phyloP scores from a whole-genome alignment of 495 filamentous ascomycete species.

The Glarea lozoyensis region DNA sequence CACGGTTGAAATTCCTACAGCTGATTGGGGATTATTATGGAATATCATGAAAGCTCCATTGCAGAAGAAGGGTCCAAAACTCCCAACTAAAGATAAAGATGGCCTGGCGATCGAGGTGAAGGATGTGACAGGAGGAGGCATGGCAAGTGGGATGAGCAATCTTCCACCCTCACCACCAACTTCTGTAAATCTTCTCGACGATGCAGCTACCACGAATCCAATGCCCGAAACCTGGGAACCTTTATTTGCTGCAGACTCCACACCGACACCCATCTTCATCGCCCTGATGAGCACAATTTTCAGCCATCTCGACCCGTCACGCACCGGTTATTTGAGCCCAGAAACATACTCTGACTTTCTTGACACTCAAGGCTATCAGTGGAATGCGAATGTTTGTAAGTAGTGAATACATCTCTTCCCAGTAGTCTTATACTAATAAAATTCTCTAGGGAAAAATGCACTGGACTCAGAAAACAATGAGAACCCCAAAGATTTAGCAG shows the following conservation, averaged over 20 bases:
- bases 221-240: slow-evolving; percentile 4
- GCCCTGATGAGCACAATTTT: slow-evolving; percentile 12
- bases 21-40: slow-evolving; percentile 10
- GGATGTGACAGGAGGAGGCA: not conserved
- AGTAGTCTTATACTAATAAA: not conserved
- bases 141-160: not conserved
- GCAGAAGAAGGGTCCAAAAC: slow-evolving; percentile 7
- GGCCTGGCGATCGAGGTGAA: not conserved
- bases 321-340: slow-evolving; percentile 6
- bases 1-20: slow-evolving; percentile 6
- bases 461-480: not conserved
- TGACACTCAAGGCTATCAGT: slow-evolving; percentile 7
- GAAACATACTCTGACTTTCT: slow-evolving; percentile 9
- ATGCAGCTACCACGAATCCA: slow-evolving; percentile 3
- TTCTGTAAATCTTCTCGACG: slow-evolving; percentile 3
- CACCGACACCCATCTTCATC: slow-evolving; percentile 8
- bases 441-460: slow-evolving; percentile 6
- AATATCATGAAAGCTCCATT: slow-evolving; percentile 7
- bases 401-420: not conserved
- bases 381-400: slow-evolving; percentile 3
- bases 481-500: slow-evolving; percentile 1
- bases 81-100: not conserved
- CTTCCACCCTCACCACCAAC: slow-evolving; percentile 6
- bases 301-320: slow-evolving; percentile 6
- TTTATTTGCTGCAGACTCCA: slow-evolving; percentile 2